These are phyloP conservation scores for Bryum argenteum DNA, from an alignment of 225 moss, liverwort and hornwort species.

Conservation along the genomic window DNA sequence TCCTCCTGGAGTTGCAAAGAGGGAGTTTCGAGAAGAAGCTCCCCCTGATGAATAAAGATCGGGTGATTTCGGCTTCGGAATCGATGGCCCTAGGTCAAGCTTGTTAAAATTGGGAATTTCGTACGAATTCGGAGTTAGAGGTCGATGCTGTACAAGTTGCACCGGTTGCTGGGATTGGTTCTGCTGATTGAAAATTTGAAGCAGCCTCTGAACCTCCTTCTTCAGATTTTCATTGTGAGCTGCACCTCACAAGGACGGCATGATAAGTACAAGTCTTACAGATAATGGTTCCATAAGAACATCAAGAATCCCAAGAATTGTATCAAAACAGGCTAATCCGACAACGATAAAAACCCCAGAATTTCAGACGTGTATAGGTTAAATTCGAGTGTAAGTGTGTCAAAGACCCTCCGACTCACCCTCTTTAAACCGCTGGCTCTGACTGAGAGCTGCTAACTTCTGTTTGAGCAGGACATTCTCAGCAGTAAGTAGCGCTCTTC, in stretches of 20 bases:
- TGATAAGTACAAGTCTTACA: constrained; percentile 7
- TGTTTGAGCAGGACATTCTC: constrained; percentile 90
- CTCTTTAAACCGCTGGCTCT: constrained; percentile 91
- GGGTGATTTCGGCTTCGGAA: constrained; percentile 55
- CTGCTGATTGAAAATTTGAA: constrained; percentile 79
- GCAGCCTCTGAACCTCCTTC: constrained; percentile 83
- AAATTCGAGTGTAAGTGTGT: background rate
- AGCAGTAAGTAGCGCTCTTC: constrained; percentile 73
- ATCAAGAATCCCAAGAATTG: background rate
- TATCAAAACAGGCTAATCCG: no score
- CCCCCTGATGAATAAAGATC: constrained; percentile 45
- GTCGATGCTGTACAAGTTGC: constrained; percentile 71
- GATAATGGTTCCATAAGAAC: background rate
- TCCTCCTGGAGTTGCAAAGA: constrained; percentile 32
- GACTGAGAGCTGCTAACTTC: constrained; percentile 74
- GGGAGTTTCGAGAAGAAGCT: constrained; percentile 32
- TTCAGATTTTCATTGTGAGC: constrained; percentile 89
- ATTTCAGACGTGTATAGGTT: no score
- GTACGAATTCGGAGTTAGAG: constrained; percentile 64
- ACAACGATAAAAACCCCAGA: no score
- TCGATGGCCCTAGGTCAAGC: constrained; percentile 68
- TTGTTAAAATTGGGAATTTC: constrained; percentile 92
- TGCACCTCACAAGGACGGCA: constrained; percentile 33
- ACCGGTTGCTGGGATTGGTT: constrained; percentile 74
- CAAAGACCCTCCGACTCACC: constrained; percentile 50